Evolutionary conservation across 345 rosid genomes (phyloP).

Genomic region (Heritiera littoralis): DNA sequence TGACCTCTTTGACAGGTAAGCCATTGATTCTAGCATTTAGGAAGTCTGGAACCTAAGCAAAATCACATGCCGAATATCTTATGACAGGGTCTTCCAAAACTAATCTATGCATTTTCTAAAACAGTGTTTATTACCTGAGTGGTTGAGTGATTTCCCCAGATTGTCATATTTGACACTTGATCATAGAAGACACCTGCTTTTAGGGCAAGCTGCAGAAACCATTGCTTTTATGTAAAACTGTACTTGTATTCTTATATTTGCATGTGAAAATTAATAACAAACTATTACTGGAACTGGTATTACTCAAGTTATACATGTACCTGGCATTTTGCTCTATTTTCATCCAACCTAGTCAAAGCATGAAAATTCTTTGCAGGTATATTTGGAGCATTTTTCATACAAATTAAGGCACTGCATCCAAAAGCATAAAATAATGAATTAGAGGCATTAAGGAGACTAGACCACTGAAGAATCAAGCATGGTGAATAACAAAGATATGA

Average conservation of each 20-base stretch:
- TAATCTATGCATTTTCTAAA: background rate
- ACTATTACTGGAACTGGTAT: background rate
- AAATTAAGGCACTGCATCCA: conserved; percentile 77
- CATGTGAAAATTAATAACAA: background rate
- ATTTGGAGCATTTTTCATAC: conserved; percentile 92
- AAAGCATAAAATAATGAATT: conserved; percentile 10
- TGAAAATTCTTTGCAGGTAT: conserved; percentile 96
- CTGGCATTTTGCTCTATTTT: conserved; percentile 98
- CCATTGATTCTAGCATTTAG: conserved; percentile 87
- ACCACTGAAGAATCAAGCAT: conserved; percentile 4
- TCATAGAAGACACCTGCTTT: conserved; percentile 97
- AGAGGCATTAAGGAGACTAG: background rate
- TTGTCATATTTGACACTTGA: conserved; percentile 90
- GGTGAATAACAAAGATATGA: background rate
- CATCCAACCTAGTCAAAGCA: conserved; percentile 93
- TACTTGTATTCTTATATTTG: background rate
- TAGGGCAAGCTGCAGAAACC: conserved; percentile 72
- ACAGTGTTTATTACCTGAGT: conserved; percentile 69
- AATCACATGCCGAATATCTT: background rate
- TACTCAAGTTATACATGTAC: conserved; percentile 35
- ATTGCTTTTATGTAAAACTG: background rate
- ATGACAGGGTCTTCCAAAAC: background rate
- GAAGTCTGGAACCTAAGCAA: conserved; percentile 89
- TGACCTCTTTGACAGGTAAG: conserved; percentile 83
- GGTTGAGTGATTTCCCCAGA: conserved; percentile 99